phyloP scores from a whole-genome alignment of 768 basidiomycete genomes.

The Trametes coccinea region DNA sequence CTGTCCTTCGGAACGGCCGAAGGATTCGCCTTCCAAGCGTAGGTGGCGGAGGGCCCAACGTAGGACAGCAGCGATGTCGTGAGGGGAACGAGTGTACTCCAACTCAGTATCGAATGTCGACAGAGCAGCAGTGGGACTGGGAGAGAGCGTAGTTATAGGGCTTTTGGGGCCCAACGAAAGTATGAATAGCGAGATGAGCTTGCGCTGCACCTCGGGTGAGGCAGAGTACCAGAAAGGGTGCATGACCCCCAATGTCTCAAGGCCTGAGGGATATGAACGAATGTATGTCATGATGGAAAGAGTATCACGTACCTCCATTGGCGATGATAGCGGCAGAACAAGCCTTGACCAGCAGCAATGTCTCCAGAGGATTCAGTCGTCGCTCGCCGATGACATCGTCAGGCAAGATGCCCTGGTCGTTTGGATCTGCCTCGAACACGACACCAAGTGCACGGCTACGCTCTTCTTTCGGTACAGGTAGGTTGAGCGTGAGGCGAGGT shows the following conservation, averaged over 20 bases:
- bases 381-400: slow-evolving; percentile 59
- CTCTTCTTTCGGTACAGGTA: slow-evolving; percentile 53
- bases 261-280: slow-evolving; percentile 45
- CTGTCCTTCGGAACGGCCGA: slow-evolving; percentile 50
- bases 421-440: slow-evolving; percentile 62
- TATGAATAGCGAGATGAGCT: slow-evolving; percentile 71
- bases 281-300: slow-evolving; percentile 8
- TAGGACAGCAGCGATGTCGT: slow-evolving; percentile 78
- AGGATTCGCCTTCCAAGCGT: slow-evolving; percentile 55
- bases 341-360: slow-evolving; percentile 61
- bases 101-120: slow-evolving; percentile 67
- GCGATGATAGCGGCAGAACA: slow-evolving; percentile 68
- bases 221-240: slow-evolving; percentile 83
- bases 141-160: slow-evolving; percentile 51
- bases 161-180: slow-evolving; percentile 55
- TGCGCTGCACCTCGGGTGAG: slow-evolving; percentile 65
- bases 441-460: slow-evolving; percentile 51
- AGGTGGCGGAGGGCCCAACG: slow-evolving; percentile 82
- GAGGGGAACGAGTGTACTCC: slow-evolving; percentile 61
- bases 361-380: slow-evolving; percentile 60
- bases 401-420: slow-evolving; percentile 45
- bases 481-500: slow-evolving; percentile 65
- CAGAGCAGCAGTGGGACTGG: slow-evolving; percentile 45
- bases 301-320: slow-evolving; percentile 48
- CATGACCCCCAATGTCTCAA: slow-evolving; percentile 82